These are phyloP conservation scores for Phlebopus sp. DNA, from an alignment of 1,284 basidiomycete species.

Conservation along the genomic window DNA sequence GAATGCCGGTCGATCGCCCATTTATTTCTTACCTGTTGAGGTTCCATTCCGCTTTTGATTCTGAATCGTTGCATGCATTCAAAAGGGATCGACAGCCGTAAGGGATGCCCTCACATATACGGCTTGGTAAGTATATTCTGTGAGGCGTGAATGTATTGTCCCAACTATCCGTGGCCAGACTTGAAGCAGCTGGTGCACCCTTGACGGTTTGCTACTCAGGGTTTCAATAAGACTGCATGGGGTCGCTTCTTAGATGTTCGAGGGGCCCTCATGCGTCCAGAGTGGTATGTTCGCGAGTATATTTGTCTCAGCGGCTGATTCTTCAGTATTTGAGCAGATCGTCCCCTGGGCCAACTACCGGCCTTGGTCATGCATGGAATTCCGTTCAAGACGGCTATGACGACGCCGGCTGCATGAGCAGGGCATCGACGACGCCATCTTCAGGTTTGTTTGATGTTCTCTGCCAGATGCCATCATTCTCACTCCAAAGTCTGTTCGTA, in stretches of 20 bases:
- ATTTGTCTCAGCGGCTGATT: slow-evolving; percentile 17
- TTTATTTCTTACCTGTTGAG: slow-evolving; percentile 11
- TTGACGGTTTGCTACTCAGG: neutral
- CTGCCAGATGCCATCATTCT: slow-evolving; percentile 9
- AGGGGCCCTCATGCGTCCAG: slow-evolving; percentile 17
- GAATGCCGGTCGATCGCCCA: slow-evolving; percentile 25
- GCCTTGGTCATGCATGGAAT: slow-evolving; percentile 7
- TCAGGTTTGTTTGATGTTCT: slow-evolving; percentile 8
- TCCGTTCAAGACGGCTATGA: neutral
- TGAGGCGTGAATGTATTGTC: too few species aligned
- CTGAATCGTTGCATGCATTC: neutral
- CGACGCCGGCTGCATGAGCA: slow-evolving; percentile 17
- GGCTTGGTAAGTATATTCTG: neutral
- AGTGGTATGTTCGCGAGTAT: slow-evolving; percentile 24
- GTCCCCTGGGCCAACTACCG: slow-evolving; percentile 11
- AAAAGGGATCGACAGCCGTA: neutral
- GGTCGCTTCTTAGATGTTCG: slow-evolving; percentile 25
- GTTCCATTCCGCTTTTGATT: neutral
- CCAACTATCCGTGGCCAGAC: too few species aligned
- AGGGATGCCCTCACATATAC: neutral
- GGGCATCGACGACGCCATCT: slow-evolving; percentile 16
- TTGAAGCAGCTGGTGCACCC: too few species aligned
- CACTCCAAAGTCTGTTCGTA: slow-evolving; percentile 8
- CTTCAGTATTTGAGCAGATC: slow-evolving; percentile 17
- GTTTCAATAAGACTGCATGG: neutral